phyloP scores from a whole-genome alignment of 441 rosid species.

The Pelargonium cotyledonis region DNA sequence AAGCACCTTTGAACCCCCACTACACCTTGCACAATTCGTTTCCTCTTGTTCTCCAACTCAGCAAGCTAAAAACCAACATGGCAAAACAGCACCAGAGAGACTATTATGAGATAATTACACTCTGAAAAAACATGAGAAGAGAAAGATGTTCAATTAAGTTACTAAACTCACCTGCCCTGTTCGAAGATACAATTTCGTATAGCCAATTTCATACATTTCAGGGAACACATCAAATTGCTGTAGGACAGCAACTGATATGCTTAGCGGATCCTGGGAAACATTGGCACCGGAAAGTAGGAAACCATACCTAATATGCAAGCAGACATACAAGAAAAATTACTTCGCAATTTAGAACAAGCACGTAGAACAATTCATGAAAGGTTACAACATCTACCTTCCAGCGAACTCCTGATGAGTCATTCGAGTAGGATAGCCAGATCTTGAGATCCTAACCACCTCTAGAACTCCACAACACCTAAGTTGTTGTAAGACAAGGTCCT shows the following conservation, averaged over 20 bases:
- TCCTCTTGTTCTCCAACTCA: conserved; percentile 64
- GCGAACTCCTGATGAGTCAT: conserved; percentile 83
- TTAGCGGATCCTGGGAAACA: conserved; percentile 61
- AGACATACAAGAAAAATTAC: conserved; percentile 15
- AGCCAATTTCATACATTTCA: conserved; percentile 90
- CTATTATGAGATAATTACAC: neutral
- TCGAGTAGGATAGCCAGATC: conserved; percentile 85
- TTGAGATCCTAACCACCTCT: conserved; percentile 82
- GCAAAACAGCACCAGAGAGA: conserved; percentile 17
- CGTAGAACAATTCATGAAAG: conserved; percentile 9
- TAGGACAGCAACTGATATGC: conserved; percentile 68
- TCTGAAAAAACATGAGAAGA: neutral
- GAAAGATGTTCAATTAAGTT: neutral
- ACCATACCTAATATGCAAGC: conserved; percentile 50
- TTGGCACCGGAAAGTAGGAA: conserved; percentile 43
- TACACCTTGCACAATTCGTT: conserved; percentile 47
- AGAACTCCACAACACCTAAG: conserved; percentile 80
- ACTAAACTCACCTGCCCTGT: conserved; percentile 63
- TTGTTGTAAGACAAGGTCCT: conserved; percentile 68
- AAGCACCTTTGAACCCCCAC: conserved; percentile 60
- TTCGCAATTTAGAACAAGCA: conserved; percentile 12
- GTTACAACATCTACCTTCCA: conserved; percentile 41
- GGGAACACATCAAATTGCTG: conserved; percentile 63
- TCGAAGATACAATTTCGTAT: conserved; percentile 68
- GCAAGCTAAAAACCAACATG: conserved; percentile 45